These are phyloP conservation scores for Malus hybrid DNA, from an alignment of 331 rosid genomes.

Conservation along the genomic window DNA sequence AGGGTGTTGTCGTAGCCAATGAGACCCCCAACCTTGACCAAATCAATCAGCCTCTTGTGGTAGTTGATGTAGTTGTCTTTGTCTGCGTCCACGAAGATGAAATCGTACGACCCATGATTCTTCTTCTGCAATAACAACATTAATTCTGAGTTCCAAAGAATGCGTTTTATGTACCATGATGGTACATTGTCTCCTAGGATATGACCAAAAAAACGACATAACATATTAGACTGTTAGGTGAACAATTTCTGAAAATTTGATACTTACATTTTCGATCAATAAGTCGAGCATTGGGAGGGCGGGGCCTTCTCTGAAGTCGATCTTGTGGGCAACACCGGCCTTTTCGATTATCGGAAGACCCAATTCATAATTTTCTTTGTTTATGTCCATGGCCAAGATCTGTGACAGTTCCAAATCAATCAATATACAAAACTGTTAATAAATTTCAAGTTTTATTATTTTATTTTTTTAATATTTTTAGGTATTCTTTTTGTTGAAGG, in stretches of 20 bases:
- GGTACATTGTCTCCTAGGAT: not conserved
- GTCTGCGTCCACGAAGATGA: conserved; percentile 88
- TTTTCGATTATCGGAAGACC: conserved; percentile 70
- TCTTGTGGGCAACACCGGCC: conserved; percentile 89
- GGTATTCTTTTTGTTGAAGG: not conserved
- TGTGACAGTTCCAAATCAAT: not conserved
- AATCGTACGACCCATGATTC: conserved; percentile 70
- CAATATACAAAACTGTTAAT: not conserved
- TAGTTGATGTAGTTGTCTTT: conserved; percentile 88
- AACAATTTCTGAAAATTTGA: not conserved
- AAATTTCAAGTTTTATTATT: no score
- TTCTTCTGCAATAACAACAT: conserved; percentile 39
- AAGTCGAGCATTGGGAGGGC: conserved; percentile 85
- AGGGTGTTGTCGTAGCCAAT: conserved; percentile 93
- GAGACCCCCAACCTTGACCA: conserved; percentile 77
- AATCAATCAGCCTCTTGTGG: conserved; percentile 73
- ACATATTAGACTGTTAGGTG: not conserved
- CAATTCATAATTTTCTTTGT: conserved; percentile 73
- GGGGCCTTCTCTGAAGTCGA: conserved; percentile 89
- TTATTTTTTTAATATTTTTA: no score
- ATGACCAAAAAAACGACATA: not conserved
- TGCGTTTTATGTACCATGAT: not conserved
- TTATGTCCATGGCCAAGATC: conserved; percentile 92
- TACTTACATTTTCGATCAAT: conserved; percentile 55
- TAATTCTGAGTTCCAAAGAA: not conserved